A percentile compares a stretch with the other conserved stretches of the same genome.
Conservation (phyloP, 805 yeast species). For the Clavispora asparagi region DNA sequence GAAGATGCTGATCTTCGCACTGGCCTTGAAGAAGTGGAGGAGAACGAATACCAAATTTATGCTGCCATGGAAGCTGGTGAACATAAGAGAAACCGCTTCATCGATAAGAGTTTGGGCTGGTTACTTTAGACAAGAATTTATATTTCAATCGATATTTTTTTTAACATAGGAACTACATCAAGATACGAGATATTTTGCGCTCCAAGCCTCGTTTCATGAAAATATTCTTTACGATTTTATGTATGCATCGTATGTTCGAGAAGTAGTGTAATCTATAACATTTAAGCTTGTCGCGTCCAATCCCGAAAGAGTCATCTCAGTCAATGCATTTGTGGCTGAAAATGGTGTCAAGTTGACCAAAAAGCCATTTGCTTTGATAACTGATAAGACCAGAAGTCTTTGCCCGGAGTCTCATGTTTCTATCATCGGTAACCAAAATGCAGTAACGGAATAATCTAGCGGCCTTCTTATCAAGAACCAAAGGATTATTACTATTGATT, state of each 20-base stretch:
- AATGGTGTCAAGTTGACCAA: constrained; percentile 43
- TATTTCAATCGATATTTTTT: neutral
- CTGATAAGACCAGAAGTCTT: constrained; percentile 50
- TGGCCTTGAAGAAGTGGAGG: constrained; percentile 45
- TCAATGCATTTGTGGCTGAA: constrained; percentile 51
- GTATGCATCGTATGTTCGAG: neutral
- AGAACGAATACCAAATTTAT: constrained; percentile 41
- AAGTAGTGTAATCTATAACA: neutral
- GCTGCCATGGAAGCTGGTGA: constrained; percentile 28
- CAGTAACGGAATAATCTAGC: constrained; percentile 50
- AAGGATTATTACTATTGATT: constrained; percentile 8
- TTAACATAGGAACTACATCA: neutral
- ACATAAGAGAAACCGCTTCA: constrained; percentile 7
- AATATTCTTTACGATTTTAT: neutral
- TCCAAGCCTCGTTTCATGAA: no score
- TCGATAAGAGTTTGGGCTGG: constrained; percentile 8
- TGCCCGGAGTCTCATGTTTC: constrained; percentile 65
- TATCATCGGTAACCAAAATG: constrained; percentile 66
- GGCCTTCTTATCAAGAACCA: constrained; percentile 27
- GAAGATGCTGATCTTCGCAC: constrained; percentile 42
- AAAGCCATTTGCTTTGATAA: constrained; percentile 59
- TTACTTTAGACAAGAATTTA: constrained; percentile 4
- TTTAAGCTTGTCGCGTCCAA: neutral
- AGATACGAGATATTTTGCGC: no score
- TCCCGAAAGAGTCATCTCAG: neutral